phyloP scores from a whole-genome alignment of 257 asterid genomes.

The Salvia splendens region DNA sequence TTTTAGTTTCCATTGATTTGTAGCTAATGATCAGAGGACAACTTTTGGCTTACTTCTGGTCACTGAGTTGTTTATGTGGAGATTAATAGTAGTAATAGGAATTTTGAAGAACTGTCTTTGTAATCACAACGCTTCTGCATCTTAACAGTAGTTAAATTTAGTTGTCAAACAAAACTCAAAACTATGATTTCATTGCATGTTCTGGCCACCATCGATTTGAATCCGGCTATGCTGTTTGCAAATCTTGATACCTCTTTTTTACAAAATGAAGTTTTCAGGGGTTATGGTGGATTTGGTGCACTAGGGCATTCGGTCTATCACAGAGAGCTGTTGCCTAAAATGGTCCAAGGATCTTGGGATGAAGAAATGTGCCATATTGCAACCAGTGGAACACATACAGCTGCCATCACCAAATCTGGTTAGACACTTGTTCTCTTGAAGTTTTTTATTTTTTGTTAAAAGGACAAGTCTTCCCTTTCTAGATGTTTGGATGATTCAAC shows the following conservation, averaged over 20 bases:
- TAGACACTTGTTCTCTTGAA: slow-evolving; percentile 18
- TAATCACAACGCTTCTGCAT: slow-evolving; percentile 1
- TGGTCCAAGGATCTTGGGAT: slow-evolving; percentile 82
- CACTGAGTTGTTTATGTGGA: neutral
- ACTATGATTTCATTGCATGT: neutral
- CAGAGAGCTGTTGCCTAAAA: slow-evolving; percentile 79
- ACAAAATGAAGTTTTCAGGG: slow-evolving; percentile 84
- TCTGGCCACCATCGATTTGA: slow-evolving; percentile 24
- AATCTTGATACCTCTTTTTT: slow-evolving; percentile 46
- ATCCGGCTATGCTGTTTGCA: slow-evolving; percentile 23
- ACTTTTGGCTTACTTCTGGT: neutral
- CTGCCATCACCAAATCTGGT: slow-evolving; percentile 84
- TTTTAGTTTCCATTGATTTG: neutral
- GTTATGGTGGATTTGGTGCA: slow-evolving; percentile 99
- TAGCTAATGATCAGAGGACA: neutral
- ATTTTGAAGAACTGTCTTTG: neutral
- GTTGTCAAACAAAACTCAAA: neutral
- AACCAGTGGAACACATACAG: slow-evolving; percentile 92
- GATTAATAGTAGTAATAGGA: neutral
- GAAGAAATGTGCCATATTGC: slow-evolving; percentile 70
- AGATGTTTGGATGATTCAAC: slow-evolving; percentile 13
- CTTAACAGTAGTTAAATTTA: neutral
- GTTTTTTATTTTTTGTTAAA: neutral
- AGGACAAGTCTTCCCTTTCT: neutral
- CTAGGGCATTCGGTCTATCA: slow-evolving; percentile 91